A percentile compares a stretch with the other conserved stretches of the same genome.
Evolutionary conservation across 1,139 yeast species (phyloP).

Genomic region (Zygoascus sp.): DNA sequence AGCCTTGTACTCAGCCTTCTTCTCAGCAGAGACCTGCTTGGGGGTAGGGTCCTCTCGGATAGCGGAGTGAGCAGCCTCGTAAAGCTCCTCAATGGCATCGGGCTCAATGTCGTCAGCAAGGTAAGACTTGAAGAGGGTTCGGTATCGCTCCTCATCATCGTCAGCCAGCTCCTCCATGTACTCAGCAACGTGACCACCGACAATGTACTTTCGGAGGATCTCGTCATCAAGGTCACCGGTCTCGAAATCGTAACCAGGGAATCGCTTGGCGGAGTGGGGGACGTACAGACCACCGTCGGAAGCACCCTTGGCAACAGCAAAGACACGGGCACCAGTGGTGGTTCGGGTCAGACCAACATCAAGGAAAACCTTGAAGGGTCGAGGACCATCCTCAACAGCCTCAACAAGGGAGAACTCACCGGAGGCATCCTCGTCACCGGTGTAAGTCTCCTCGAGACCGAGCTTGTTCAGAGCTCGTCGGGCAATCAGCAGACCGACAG

Average conservation of each 20-base stretch:
- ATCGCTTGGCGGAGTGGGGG: conserved; percentile 99
- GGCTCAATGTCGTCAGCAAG: conserved; percentile 96
- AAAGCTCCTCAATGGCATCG: conserved; percentile 92
- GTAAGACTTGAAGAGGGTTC: conserved; percentile 93
- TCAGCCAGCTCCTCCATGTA: conserved; percentile 99
- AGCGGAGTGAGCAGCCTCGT: conserved; percentile 89
- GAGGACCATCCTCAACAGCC: conserved; percentile 99
- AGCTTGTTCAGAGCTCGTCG: conserved; percentile 98
- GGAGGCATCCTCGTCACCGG: conserved; percentile 98
- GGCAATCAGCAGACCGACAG: conserved; percentile 97
- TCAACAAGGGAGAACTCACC: conserved; percentile 98
- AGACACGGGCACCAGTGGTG: conserved; percentile 99
- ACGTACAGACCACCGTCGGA: conserved; percentile 99
- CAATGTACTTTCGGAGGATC: conserved; percentile 96
- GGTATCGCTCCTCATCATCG: conserved; percentile 99
- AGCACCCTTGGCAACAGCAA: conserved; percentile 99
- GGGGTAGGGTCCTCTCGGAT: conserved; percentile 90
- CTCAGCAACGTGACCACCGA: conserved; percentile 99
- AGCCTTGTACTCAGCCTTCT: conserved; percentile 98
- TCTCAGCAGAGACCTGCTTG: conserved; percentile 87
- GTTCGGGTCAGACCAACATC: conserved; percentile 99
- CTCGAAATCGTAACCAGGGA: conserved; percentile 99
- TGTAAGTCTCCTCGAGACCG: conserved; percentile 96
- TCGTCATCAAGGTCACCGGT: conserved; percentile 94
- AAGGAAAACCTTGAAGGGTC: conserved; percentile 99